These are phyloP conservation scores for Hypoxylon sp. DNA, from an alignment of 2,329 filamentous ascomycete species.

Conservation along the genomic window DNA sequence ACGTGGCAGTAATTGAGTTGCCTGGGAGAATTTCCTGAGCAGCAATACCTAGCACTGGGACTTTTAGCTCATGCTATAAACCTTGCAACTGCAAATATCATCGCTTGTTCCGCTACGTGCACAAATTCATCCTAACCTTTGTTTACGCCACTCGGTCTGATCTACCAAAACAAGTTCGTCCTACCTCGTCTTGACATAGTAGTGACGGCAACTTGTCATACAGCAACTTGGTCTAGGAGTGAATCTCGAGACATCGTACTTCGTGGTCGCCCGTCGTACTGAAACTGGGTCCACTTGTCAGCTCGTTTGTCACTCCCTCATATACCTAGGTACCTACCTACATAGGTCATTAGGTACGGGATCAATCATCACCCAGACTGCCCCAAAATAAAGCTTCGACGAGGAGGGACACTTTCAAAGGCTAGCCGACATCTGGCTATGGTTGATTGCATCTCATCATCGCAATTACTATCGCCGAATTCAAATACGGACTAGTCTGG, in stretches of 20 bases:
- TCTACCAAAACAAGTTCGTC: neutral
- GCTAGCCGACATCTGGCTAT: neutral
- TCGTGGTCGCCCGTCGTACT: neutral
- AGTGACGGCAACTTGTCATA: neutral
- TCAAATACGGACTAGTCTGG: neutral
- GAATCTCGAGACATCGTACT: neutral
- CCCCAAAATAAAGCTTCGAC: neutral
- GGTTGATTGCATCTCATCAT: neutral
- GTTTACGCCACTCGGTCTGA: neutral
- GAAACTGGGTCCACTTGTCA: neutral
- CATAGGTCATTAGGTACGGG: no score
- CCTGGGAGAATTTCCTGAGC: slow-evolving; percentile 21
- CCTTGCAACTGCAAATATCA: neutral
- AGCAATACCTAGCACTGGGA: slow-evolving; percentile 23
- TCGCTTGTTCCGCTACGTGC: neutral
- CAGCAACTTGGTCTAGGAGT: neutral
- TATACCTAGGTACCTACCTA: no score
- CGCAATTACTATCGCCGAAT: neutral
- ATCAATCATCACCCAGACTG: neutral
- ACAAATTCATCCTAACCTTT: neutral
- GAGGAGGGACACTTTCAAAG: neutral
- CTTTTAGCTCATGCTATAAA: slow-evolving; percentile 5
- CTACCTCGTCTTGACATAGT: neutral
- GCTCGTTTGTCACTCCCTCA: neutral
- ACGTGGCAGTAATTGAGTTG: neutral